A percentile compares a stretch with the other conserved stretches of the same genome.
These are phyloP conservation scores for Populus alba DNA, from an alignment of 345 rosid species.

Conservation along the genomic window DNA sequence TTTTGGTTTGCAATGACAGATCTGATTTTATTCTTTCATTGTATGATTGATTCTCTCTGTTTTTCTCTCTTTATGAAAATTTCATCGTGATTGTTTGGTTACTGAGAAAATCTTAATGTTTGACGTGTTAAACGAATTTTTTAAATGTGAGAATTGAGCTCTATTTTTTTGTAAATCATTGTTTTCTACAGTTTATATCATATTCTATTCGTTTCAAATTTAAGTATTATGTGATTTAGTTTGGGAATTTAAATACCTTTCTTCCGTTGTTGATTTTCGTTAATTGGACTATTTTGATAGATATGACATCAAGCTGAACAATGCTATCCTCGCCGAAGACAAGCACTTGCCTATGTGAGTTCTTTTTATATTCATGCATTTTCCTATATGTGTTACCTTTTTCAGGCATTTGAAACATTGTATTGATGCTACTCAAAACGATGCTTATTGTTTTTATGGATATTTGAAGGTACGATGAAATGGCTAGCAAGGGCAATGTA, in stretches of 20 bases:
- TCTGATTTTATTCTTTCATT: neutral
- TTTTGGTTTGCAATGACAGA: neutral
- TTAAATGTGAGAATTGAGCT: neutral
- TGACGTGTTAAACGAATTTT: neutral
- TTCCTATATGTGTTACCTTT: too few species aligned
- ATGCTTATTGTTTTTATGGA: neutral
- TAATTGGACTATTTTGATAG: slow-evolving; percentile 33
- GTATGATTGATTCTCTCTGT: neutral
- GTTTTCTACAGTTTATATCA: neutral
- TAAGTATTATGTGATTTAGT: neutral
- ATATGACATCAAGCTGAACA: slow-evolving; percentile 76
- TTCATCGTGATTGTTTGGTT: neutral
- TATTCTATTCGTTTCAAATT: neutral
- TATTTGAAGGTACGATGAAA: slow-evolving; percentile 54
- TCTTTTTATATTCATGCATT: neutral
- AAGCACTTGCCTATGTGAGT: slow-evolving; percentile 90
- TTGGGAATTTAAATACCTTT: neutral
- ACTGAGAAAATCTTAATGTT: neutral
- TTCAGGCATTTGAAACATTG: neutral
- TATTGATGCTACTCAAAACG: neutral
- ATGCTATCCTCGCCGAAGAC: slow-evolving; percentile 93
- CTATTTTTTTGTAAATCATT: neutral
- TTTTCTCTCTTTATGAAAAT: neutral
- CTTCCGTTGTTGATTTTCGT: neutral
- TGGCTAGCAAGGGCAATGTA: slow-evolving; percentile 42